Evolutionary conservation across 2,329 filamentous ascomycete species (phyloP).

Genomic region (Elsinoe perseae): DNA sequence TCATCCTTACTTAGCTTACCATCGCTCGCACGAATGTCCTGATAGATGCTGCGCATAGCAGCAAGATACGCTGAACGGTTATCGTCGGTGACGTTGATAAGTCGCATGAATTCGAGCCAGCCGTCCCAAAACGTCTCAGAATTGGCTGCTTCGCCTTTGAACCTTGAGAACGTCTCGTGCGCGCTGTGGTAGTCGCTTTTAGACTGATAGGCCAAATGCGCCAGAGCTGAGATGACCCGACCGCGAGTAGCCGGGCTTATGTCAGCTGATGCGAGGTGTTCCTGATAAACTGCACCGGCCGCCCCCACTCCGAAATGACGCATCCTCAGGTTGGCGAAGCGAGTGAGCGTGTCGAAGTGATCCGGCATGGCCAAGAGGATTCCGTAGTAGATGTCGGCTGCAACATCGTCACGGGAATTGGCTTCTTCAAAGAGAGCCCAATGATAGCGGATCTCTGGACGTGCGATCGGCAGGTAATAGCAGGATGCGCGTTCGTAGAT

Average conservation of each 20-base stretch:
- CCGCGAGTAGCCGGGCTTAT: constrained; percentile 76
- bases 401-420: constrained; percentile 64
- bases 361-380: constrained; percentile 70
- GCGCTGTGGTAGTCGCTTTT: constrained; percentile 69
- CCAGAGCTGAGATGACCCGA: constrained; percentile 81
- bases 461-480: constrained; percentile 77
- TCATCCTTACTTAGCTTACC: constrained; percentile 56
- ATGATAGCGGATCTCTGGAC: constrained; percentile 75
- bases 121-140: constrained; percentile 84
- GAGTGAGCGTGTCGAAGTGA: constrained; percentile 79
- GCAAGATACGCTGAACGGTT: constrained; percentile 58
- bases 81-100: constrained; percentile 63
- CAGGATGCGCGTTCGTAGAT: constrained; percentile 84
- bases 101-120: constrained; percentile 82
- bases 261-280: constrained; percentile 64
- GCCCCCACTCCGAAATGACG: constrained; percentile 76
- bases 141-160: constrained; percentile 75
- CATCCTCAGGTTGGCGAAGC: constrained; percentile 77
- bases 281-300: constrained; percentile 74
- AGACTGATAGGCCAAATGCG: constrained; percentile 75
- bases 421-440: constrained; percentile 95
- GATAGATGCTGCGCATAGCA: constrained; percentile 73
- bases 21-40: constrained; percentile 63
- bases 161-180: constrained; percentile 72
- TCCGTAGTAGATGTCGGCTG: constrained; percentile 74